phyloP scores from a whole-genome alignment of 371 early-diverging fungal genomes.

The Lichtheimia ramosa region DNA sequence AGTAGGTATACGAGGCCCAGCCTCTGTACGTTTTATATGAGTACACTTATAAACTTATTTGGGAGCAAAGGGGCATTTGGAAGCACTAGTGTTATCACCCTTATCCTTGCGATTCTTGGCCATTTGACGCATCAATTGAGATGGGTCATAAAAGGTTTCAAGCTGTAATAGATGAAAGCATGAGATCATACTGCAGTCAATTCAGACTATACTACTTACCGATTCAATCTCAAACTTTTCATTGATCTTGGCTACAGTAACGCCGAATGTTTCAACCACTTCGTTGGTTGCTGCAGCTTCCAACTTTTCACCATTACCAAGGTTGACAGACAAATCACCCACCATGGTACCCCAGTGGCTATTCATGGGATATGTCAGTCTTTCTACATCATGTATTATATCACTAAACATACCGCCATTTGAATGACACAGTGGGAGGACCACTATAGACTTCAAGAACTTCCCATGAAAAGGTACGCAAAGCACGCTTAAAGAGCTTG shows the following conservation, averaged over 20 bases:
- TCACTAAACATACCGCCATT: slow-evolving; percentile 34
- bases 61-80: slow-evolving; percentile 48
- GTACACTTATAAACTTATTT: slow-evolving; percentile 7
- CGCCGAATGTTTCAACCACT: slow-evolving; percentile 40
- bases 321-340: slow-evolving; percentile 42
- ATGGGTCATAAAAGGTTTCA: slow-evolving; percentile 53
- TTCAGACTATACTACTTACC: slow-evolving; percentile 15
- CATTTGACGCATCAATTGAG: slow-evolving; percentile 47
- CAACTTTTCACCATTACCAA: slow-evolving; percentile 38
- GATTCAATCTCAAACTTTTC: slow-evolving; percentile 46
- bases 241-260: slow-evolving; percentile 49
- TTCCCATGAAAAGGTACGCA: slow-evolving; percentile 55
- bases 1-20: background rate
- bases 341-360: slow-evolving; percentile 51
- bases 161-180: slow-evolving; percentile 11
- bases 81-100: slow-evolving; percentile 7
- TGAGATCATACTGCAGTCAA: background rate
- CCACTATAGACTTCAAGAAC: slow-evolving; percentile 52
- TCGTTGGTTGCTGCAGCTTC: slow-evolving; percentile 47
- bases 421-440: slow-evolving; percentile 53
- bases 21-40: background rate
- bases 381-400: background rate
- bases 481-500: slow-evolving; percentile 50
- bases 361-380: background rate
- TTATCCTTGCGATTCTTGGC: slow-evolving; percentile 35